Evolutionary conservation across 2,329 filamentous ascomycete species (phyloP).

Genomic region (Sporothrix schenckii): DNA sequence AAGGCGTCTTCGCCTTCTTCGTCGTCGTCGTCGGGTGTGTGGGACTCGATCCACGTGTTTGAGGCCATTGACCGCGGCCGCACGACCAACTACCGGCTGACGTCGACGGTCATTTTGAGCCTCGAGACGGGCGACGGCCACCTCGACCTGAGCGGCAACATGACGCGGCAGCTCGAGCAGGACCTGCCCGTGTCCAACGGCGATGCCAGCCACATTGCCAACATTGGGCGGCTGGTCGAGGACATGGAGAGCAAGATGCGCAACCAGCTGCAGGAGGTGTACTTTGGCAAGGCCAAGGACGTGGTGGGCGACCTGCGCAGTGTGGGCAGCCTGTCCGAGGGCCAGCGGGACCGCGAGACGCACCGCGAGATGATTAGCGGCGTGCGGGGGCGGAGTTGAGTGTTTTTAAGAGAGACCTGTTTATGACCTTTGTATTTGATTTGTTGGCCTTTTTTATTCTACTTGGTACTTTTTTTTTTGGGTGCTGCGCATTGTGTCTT

Average conservation of each 20-base stretch:
- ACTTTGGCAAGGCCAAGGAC: constrained; percentile 99
- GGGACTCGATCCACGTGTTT: constrained; percentile 99
- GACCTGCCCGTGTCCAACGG: constrained; percentile 80
- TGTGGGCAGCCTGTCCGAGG: constrained; percentile 79
- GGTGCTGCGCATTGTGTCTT: not conserved
- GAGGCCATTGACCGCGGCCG: constrained; percentile 92
- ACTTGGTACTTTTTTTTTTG: not conserved
- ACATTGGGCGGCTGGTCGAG: constrained; percentile 91
- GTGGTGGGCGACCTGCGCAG: constrained; percentile 94
- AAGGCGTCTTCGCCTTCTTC: constrained; percentile 65
- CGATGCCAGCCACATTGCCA: constrained; percentile 91
- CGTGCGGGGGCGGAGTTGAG: constrained; percentile 48
- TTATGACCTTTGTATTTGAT: too few relatives aligned
- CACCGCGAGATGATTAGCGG: constrained; percentile 84
- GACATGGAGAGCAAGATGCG: constrained; percentile 99
- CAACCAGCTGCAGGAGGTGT: constrained; percentile 96
- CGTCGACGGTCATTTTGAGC: constrained; percentile 91
- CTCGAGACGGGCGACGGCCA: constrained; percentile 71
- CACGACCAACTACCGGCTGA: constrained; percentile 95
- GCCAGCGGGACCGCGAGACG: constrained; percentile 77
- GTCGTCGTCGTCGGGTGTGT: constrained; percentile 70
- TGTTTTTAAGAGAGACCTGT: too few relatives aligned
- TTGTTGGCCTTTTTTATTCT: constrained; percentile 8
- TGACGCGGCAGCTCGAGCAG: constrained; percentile 94
- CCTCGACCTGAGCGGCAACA: constrained; percentile 93